phyloP scores from a whole-genome alignment of 768 basidiomycete species.

The Lactifluus subvellereus region DNA sequence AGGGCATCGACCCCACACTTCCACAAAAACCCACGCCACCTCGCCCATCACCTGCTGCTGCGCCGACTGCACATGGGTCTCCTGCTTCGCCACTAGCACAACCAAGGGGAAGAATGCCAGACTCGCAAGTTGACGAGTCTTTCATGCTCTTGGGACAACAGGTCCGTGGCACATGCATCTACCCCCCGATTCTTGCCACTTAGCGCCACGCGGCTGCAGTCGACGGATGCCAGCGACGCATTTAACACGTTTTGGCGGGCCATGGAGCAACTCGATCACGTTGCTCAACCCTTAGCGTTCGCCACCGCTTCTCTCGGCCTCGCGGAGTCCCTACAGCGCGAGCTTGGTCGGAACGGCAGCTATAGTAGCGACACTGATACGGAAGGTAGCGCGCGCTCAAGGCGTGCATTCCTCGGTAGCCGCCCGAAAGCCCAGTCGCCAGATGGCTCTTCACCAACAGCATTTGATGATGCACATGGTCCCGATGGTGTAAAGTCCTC shows the following conservation, averaged over 20 bases:
- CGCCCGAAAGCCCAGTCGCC: conserved; percentile 30
- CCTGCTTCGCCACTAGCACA: conserved; percentile 42
- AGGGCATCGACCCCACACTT: conserved; percentile 69
- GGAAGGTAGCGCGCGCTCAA: conserved; percentile 52
- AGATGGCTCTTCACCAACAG: conserved; percentile 26
- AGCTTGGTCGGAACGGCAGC: conserved; percentile 43
- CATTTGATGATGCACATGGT: conserved; percentile 24
- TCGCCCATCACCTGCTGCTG: conserved; percentile 28
- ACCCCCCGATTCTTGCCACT: not conserved
- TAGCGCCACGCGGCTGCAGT: conserved; percentile 15
- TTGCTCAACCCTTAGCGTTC: conserved; percentile 80
- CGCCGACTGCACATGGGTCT: conserved; percentile 28
- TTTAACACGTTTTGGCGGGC: conserved; percentile 89
- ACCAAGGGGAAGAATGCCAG: conserved; percentile 42
- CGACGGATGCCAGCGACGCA: conserved; percentile 66
- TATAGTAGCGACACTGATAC: conserved; percentile 61
- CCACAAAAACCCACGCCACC: conserved; percentile 50
- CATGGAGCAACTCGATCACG: conserved; percentile 80
- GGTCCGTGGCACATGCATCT: conserved; percentile 37
- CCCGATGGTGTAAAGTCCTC: conserved; percentile 16
- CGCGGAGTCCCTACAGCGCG: conserved; percentile 32
- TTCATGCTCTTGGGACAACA: conserved; percentile 84
- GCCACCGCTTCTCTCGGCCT: conserved; percentile 68
- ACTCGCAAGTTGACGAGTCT: conserved; percentile 68
- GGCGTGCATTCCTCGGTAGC: conserved; percentile 38